A percentile compares a stretch with the other conserved stretches of the same genome.
Conservation (phyloP, 768 basidiomycete species). For the Boletellus sp. region DNA sequence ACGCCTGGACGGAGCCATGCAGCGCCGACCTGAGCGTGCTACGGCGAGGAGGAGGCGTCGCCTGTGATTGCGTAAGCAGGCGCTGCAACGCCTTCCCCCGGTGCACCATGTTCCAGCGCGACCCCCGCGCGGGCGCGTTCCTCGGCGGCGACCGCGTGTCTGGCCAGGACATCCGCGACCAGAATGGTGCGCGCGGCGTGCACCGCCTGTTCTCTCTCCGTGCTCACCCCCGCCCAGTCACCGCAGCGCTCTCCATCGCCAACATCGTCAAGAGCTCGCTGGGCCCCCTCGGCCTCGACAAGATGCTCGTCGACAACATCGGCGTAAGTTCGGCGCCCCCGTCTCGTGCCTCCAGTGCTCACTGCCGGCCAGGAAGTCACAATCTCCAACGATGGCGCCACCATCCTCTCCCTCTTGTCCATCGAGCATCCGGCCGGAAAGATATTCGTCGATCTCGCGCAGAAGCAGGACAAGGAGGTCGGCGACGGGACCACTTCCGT, state of each 20-base stretch:
- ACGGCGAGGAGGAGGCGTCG: too few relatives aligned
- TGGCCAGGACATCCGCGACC: constrained; percentile 94
- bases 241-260: constrained; percentile 93
- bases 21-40: too few relatives aligned
- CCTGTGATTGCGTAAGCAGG: constrained; percentile 22
- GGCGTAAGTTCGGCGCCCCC: constrained; percentile 54
- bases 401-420: constrained; percentile 90
- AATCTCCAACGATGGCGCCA: constrained; percentile 99
- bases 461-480: constrained; percentile 99
- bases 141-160: constrained; percentile 91
- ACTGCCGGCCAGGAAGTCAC: constrained; percentile 79
- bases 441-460: constrained; percentile 96
- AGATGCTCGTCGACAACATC: constrained; percentile 98
- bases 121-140: constrained; percentile 88
- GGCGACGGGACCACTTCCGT: constrained; percentile 99
- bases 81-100: too few relatives aligned
- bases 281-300: constrained; percentile 92
- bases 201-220: background rate
- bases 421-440: constrained; percentile 97
- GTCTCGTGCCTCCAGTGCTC: constrained; percentile 1
- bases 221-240: constrained; percentile 48
- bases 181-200: constrained; percentile 68
- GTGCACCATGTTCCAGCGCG: constrained; percentile 78
- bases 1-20: constrained; percentile 50
- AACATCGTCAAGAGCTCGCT: constrained; percentile 96